Conservation (phyloP, 352 stramenopile species). For the Globisporangium polare region DNA sequence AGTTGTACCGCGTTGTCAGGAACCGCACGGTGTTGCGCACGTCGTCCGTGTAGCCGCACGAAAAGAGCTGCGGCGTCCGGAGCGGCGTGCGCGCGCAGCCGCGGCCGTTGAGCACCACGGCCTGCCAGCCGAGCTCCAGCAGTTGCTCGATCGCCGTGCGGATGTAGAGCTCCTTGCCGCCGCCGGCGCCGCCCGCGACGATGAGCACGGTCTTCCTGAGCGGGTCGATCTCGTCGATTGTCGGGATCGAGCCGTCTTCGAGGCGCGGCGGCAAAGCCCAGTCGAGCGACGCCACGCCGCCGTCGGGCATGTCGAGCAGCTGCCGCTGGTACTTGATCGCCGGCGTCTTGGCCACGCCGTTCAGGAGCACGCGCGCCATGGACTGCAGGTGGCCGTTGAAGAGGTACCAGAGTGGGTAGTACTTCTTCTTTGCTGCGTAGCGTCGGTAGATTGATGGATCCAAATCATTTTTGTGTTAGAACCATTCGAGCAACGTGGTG, state of each 20-base stretch:
- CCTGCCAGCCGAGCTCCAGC: conserved; percentile 29
- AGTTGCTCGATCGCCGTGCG: conserved; percentile 35
- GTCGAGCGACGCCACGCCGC: conserved; percentile 66
- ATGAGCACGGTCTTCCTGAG: conserved; percentile 46
- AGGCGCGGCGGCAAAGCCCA: conserved; percentile 37
- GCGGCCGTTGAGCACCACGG: conserved; percentile 43
- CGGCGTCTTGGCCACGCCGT: conserved; percentile 8
- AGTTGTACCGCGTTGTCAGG: conserved; percentile 41
- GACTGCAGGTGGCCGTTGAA: conserved; percentile 31
- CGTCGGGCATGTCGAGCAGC: conserved; percentile 55
- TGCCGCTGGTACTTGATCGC: conserved; percentile 49
- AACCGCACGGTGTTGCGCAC: conserved; percentile 39
- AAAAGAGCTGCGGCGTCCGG: conserved; percentile 19
- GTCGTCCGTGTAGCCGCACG: conserved; percentile 50
- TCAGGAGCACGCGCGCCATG: too few relatives aligned
- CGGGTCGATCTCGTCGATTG: conserved; percentile 26
- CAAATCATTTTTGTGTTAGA: too few relatives aligned
- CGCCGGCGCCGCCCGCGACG: conserved; percentile 60
- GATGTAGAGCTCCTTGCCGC: conserved; percentile 75
- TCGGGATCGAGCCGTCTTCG: conserved; percentile 14
- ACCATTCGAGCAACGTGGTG: too few relatives aligned
- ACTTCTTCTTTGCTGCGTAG: conserved; percentile 28
- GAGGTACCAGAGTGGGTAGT: conserved; percentile 55
- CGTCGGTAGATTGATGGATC: too few relatives aligned
- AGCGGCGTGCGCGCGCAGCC: conserved; percentile 36